These are phyloP conservation scores for Podospora tetraspora DNA, from an alignment of 495 filamentous ascomycete genomes.

Conservation along the genomic window DNA sequence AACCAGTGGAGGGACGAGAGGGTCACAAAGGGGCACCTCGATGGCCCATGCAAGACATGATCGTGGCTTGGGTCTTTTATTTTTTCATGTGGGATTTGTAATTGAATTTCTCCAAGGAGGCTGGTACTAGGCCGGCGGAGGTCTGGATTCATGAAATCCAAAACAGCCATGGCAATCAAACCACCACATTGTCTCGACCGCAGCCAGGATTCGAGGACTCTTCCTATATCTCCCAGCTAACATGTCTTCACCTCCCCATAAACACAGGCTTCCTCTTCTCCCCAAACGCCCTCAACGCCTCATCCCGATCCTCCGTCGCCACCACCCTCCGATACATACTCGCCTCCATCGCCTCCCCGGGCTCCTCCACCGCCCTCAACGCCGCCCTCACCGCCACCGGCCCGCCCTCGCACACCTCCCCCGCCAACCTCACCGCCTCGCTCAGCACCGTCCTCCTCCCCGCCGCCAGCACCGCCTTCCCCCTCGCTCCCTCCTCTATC, in stretches of 20 bases:
- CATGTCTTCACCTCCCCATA: slow-evolving; percentile 49
- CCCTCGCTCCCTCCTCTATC: slow-evolving; percentile 34
- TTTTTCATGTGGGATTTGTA: neutral
- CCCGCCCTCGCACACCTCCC: slow-evolving; percentile 79
- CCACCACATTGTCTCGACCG: no score
- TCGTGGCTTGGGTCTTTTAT: neutral
- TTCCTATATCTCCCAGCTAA: no score
- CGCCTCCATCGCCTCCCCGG: slow-evolving; percentile 66
- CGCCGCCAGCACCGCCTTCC: slow-evolving; percentile 28
- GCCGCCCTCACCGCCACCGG: slow-evolving; percentile 73
- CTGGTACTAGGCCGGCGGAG: no score
- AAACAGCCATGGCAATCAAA: no score
- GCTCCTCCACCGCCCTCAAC: slow-evolving; percentile 62
- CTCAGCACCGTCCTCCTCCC: slow-evolving; percentile 61
- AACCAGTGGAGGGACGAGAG: neutral
- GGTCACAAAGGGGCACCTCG: neutral
- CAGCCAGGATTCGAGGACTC: no score
- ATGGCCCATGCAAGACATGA: neutral
- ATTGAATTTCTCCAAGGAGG: neutral
- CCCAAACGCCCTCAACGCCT: slow-evolving; percentile 79
- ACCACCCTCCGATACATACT: slow-evolving; percentile 73
- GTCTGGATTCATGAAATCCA: no score
- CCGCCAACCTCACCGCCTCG: slow-evolving; percentile 70
- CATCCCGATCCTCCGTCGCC: slow-evolving; percentile 74
- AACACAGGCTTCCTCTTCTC: slow-evolving; percentile 90